Conservation (phyloP, 306 rosid species). For the Rosa multiflora region DNA sequence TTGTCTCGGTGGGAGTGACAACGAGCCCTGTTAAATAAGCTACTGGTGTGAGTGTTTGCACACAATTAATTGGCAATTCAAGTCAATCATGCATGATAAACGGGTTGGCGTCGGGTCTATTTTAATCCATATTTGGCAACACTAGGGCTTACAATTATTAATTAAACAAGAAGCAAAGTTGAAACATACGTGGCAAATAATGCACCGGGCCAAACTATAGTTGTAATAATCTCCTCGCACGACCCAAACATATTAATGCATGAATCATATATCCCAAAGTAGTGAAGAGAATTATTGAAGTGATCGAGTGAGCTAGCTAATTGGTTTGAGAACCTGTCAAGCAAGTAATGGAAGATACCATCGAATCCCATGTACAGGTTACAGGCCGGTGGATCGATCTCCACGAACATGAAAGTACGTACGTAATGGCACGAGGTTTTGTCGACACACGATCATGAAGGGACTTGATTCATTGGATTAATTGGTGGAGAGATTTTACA, state of each 20-base stretch:
- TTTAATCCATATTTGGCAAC: neutral
- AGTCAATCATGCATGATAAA: neutral
- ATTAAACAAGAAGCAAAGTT: neutral
- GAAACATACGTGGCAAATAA: slow-evolving; percentile 7
- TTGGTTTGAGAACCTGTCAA: neutral
- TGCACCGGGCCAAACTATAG: neutral
- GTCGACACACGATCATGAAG: neutral
- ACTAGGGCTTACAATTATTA: slow-evolving; percentile 5
- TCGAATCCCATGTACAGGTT: neutral
- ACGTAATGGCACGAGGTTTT: neutral
- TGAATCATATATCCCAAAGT: neutral
- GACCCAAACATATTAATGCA: neutral
- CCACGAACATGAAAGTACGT: neutral
- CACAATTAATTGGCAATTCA: neutral
- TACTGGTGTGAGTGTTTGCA: neutral
- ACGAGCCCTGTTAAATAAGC: neutral
- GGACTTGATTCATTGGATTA: neutral
- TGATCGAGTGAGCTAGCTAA: neutral
- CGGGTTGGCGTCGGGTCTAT: neutral
- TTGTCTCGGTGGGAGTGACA: too few relatives aligned
- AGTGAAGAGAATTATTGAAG: neutral
- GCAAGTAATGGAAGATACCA: neutral
- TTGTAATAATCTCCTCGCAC: neutral
- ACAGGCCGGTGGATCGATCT: neutral
- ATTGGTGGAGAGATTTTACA: too few relatives aligned